Base-by-base conservation (phyloP, 768 basidiomycete species). In the Termitomyces sp. region DNA sequence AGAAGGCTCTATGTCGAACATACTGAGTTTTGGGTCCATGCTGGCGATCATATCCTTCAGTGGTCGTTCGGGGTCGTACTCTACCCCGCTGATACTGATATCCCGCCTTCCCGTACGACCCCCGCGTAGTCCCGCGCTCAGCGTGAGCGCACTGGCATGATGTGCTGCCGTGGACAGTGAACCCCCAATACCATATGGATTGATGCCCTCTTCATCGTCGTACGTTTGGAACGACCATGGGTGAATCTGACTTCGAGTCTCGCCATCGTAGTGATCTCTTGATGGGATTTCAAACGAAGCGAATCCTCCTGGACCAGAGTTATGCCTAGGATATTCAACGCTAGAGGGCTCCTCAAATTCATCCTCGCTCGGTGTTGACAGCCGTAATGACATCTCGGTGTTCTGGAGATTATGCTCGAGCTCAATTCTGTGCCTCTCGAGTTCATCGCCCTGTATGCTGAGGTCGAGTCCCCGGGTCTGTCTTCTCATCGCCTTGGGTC, bases 111-210 rank as follows among this genome's bases (percentile, higher is more conserved):
- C 70, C 20, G 69, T 72, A 5, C 79, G 74, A 3, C 84, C 77
- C 41, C 81, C 86, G 37, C 81, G 86, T 10, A 96, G 79, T 0
- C 94, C 94, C 4, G 92, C 91, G 53, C 82, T 89, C 18, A 97
- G 78, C 0, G 94, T 96, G 53, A 96, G 76, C 2, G 84, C 92
- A 61, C 88, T 92, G 26, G 92, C 93, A 71, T 97, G 94, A 70
- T 97, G 94, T 1, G 87, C 91, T 9, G 84, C 85, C 0, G 94
- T 95, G 0, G 91, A 94, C 58, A 92, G 70, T 0, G 88, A 90
- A 57, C 85, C 83, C 22, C 81, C 84, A 41, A 79, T 84, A 37
- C 78, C 81, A 62, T 85, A 90, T 0, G 87, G 86, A 61, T 81
- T 77, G 33, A 86, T 72, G 20, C 84, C 87, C 13, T 88, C 87